Percentiles rank a stretch among this genome's conserved stretches.
These are phyloP conservation scores for Xenoacremonium recifei DNA, from an alignment of 2,329 filamentous ascomycete genomes.

Conservation along the genomic window DNA sequence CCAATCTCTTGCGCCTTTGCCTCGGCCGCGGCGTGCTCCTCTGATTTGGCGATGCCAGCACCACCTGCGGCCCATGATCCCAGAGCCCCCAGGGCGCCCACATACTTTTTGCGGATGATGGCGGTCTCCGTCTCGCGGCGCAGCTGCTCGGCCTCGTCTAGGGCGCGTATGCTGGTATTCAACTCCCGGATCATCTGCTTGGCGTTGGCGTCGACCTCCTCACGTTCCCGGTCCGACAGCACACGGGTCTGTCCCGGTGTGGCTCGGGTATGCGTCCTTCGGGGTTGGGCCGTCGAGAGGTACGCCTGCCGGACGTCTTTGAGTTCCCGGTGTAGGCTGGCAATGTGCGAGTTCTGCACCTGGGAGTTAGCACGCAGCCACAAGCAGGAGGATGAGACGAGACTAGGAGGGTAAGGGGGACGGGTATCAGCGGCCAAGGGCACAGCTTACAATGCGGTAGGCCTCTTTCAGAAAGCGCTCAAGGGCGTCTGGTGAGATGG, in stretches of 20 bases:
- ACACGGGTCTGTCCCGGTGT: conserved; percentile 47
- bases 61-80: conserved; percentile 66
- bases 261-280: conserved; percentile 50
- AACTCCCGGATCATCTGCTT: conserved; percentile 84
- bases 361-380: conserved; percentile 13
- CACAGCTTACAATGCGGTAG: conserved; percentile 79
- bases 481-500: conserved; percentile 52
- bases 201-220: conserved; percentile 83
- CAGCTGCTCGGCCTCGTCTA: conserved; percentile 79
- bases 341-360: conserved; percentile 76
- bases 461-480: conserved; percentile 93
- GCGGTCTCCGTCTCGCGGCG: conserved; percentile 73
- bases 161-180: conserved; percentile 73
- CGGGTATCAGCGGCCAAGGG: conserved; percentile 19
- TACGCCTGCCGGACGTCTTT: conserved; percentile 84
- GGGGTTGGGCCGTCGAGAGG: conserved; percentile 74
- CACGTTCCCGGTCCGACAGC: conserved; percentile 78
- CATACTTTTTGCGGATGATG: conserved; percentile 69
- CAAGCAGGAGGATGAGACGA: neutral
- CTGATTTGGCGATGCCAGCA: conserved; percentile 45
- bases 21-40: conserved; percentile 72
- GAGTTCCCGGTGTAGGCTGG: conserved; percentile 76
- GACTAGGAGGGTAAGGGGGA: conserved; percentile 11
- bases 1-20: conserved; percentile 64
- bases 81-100: conserved; percentile 61